Percentiles rank a stretch among this genome's conserved stretches.
Conservation (phyloP, 176 grass and related monocot genomes). For the Thinopyrum elongatum region DNA sequence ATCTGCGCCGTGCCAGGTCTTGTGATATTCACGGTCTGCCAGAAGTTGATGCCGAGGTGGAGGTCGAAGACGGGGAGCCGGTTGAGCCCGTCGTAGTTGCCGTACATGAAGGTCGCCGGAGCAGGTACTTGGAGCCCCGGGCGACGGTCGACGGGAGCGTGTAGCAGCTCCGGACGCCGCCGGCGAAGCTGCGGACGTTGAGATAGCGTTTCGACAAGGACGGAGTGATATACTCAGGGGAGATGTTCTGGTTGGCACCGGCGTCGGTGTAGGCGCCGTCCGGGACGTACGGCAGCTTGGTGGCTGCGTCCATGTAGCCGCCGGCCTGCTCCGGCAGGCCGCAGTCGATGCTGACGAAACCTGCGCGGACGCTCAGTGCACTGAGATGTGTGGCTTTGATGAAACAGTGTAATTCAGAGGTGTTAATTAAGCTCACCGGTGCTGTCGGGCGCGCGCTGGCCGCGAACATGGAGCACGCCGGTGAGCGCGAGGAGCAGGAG, state of each 20-base stretch:
- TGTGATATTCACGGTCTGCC: conserved; percentile 38
- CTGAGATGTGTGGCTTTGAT: background rate
- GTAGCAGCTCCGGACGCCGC: conserved; percentile 44
- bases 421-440: conserved; percentile 7
- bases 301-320: conserved; percentile 28
- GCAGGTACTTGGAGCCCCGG: conserved; percentile 32
- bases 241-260: conserved; percentile 48
- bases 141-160: conserved; percentile 27
- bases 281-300: conserved; percentile 25
- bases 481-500: conserved; percentile 10
- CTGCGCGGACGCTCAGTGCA: background rate
- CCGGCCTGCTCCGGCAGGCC: conserved; percentile 26
- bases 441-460: conserved; percentile 31
- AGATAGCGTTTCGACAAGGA: background rate
- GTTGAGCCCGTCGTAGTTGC: conserved; percentile 49
- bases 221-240: background rate
- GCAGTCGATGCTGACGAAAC: conserved; percentile 69
- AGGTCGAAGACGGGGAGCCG: conserved; percentile 43
- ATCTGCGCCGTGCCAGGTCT: background rate
- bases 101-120: conserved; percentile 50
- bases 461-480: conserved; percentile 10
- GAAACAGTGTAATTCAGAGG: background rate
- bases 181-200: conserved; percentile 52
- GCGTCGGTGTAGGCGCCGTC: conserved; percentile 46
- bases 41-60: conserved; percentile 48